Evolutionary conservation across 257 asterid genomes (phyloP).

Genomic region (Asclepias syriaca): DNA sequence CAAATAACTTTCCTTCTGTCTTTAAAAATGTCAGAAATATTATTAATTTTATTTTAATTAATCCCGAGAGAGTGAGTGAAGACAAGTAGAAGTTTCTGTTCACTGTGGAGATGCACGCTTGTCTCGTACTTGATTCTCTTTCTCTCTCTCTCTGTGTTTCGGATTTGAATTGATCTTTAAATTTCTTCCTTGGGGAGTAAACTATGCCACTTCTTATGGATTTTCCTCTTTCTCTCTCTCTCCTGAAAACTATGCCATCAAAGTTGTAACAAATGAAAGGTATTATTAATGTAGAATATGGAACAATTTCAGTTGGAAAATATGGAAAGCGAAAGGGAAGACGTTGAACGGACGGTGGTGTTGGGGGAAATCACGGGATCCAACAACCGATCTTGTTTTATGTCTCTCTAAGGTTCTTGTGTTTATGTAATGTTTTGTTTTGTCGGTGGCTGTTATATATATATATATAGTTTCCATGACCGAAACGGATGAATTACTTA

Average conservation of each 20-base stretch:
- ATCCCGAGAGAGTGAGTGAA: constrained; percentile 11
- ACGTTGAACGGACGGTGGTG: constrained; percentile 32
- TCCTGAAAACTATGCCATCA: constrained; percentile 16
- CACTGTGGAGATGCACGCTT: constrained; percentile 8
- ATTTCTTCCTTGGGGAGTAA: constrained; percentile 5
- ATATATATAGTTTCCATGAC: too few species aligned
- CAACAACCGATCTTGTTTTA: constrained; percentile 20
- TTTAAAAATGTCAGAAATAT: too few species aligned
- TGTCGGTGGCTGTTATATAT: constrained; percentile 13
- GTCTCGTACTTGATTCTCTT: too few species aligned
- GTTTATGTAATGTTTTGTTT: constrained; percentile 4
- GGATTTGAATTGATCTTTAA: not conserved
- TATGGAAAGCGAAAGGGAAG: not conserved
- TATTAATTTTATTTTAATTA: not conserved
- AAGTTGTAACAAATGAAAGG: too few species aligned
- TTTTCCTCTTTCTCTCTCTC: too few species aligned
- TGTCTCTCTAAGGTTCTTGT: not conserved
- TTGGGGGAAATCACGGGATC: constrained; percentile 28
- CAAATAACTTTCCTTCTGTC: too few species aligned
- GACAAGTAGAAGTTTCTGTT: constrained; percentile 1
- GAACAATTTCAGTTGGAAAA: too few species aligned
- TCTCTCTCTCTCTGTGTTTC: too few species aligned
- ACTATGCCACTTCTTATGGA: constrained; percentile 7
- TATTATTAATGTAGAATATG: too few species aligned
- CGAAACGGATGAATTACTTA: too few species aligned